These are phyloP conservation scores for Delonix regia DNA, from an alignment of 306 rosid species.

Conservation along the genomic window DNA sequence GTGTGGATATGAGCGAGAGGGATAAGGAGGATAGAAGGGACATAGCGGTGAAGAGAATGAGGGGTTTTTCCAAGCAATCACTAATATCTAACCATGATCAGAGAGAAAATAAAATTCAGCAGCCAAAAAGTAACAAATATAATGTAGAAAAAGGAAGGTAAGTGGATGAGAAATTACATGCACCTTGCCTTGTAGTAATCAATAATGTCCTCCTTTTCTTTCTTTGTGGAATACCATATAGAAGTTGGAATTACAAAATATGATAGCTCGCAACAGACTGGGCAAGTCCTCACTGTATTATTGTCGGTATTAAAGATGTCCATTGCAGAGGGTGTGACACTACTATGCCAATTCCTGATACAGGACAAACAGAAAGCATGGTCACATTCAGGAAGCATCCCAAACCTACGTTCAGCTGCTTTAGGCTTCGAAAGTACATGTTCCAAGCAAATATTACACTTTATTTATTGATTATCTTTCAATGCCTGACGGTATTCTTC, in stretches of 20 bases:
- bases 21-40: not conserved
- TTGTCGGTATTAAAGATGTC: slow-evolving; percentile 49
- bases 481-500: slow-evolving; percentile 70
- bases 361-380: slow-evolving; percentile 97
- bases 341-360: slow-evolving; percentile 95
- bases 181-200: slow-evolving; percentile 90
- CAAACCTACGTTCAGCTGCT: slow-evolving; percentile 80
- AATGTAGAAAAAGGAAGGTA: not conserved
- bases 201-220: slow-evolving; percentile 86
- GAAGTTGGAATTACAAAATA: slow-evolving; percentile 94
- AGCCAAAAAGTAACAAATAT: not conserved
- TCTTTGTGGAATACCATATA: slow-evolving; percentile 87
- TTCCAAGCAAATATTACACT: slow-evolving; percentile 94
- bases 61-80: slow-evolving; percentile 13
- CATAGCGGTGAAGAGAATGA: not conserved
- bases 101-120: not conserved
- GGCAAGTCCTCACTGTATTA: slow-evolving; percentile 83
- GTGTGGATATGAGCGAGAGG: not conserved
- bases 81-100: not conserved
- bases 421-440: slow-evolving; percentile 81
- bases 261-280: slow-evolving; percentile 88
- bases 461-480: slow-evolving; percentile 82
- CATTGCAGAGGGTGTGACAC: slow-evolving; percentile 71
- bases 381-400: slow-evolving; percentile 90
- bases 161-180: slow-evolving; percentile 55